A percentile compares a stretch with the other conserved stretches of the same genome.
Conservation (phyloP, 148 eudicot species). For the Cornus kousa region DNA sequence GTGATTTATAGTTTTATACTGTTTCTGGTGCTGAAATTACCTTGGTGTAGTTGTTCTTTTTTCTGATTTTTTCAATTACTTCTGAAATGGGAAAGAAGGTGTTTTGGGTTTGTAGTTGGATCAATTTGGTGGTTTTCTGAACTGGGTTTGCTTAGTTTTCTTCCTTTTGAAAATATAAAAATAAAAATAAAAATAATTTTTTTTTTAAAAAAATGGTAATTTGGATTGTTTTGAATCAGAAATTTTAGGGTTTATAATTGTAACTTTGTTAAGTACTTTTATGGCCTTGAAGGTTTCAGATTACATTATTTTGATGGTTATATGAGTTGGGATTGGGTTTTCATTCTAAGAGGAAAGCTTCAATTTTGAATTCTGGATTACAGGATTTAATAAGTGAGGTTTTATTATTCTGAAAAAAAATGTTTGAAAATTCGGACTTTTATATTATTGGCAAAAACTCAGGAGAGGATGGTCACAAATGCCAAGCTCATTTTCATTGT, state of each 20-base stretch:
- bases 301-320: slow-evolving; percentile 4
- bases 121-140: slow-evolving; percentile 6
- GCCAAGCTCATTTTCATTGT: neutral
- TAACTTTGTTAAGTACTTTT: neutral
- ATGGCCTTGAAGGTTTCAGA: neutral
- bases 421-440: neutral
- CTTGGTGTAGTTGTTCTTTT: slow-evolving; percentile 16
- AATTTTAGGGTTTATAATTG: slow-evolving; percentile 6
- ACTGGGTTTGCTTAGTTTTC: slow-evolving; percentile 8
- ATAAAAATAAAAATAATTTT: too few relatives aligned
- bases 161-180: too few relatives aligned
- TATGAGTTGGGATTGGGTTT: neutral
- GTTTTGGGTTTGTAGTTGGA: slow-evolving; percentile 14
- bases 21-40: slow-evolving; percentile 22
- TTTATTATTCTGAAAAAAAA: neutral
- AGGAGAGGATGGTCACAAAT: neutral
- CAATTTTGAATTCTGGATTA: neutral
- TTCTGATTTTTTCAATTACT: neutral
- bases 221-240: neutral
- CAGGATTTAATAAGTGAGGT: neutral
- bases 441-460: neutral
- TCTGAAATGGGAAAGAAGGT: neutral
- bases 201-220: neutral
- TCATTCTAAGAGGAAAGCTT: neutral
- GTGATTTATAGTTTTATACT: slow-evolving; percentile 14